Conservation (phyloP, 2,329 filamentous ascomycete species). For the Cadophora gregata region DNA sequence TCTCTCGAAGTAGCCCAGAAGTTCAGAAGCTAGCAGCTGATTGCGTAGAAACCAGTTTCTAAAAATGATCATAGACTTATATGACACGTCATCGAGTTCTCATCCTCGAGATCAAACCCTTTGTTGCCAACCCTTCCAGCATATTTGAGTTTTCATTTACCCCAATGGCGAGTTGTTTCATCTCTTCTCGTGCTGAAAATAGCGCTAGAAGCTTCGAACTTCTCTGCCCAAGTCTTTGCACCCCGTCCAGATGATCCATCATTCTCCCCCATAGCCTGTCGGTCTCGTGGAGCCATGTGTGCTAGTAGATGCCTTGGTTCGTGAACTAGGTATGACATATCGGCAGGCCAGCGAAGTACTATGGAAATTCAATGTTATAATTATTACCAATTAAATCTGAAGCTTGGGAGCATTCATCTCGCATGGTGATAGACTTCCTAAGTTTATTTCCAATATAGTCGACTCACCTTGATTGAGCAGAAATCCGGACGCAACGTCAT, state of each 20-base stretch:
- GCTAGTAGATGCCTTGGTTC: not conserved
- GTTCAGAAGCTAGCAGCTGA: too few relatives aligned
- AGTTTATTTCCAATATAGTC: too few relatives aligned
- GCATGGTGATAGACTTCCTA: too few relatives aligned
- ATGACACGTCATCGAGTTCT: not conserved
- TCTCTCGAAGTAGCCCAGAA: too few relatives aligned
- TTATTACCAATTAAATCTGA: not conserved
- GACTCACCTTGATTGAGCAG: constrained; percentile 7
- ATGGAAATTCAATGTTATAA: not conserved
- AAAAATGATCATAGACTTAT: too few relatives aligned
- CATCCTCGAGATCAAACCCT: not conserved
- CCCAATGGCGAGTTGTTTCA: not conserved
- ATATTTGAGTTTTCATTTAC: not conserved
- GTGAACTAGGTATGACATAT: not conserved
- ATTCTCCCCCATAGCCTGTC: not conserved
- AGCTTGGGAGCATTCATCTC: not conserved
- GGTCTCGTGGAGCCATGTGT: not conserved
- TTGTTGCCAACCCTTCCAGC: not conserved
- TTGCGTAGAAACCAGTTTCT: too few relatives aligned
- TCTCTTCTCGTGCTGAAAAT: not conserved
- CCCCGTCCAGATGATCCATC: not conserved
- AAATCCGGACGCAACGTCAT: constrained; percentile 11
- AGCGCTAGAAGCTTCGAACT: not conserved
- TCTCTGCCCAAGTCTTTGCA: not conserved
- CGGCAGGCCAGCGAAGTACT: not conserved